Evolutionary conservation across 2,329 filamentous ascomycete genomes (phyloP).

Genomic region (Microdochium trichocladiopsis): DNA sequence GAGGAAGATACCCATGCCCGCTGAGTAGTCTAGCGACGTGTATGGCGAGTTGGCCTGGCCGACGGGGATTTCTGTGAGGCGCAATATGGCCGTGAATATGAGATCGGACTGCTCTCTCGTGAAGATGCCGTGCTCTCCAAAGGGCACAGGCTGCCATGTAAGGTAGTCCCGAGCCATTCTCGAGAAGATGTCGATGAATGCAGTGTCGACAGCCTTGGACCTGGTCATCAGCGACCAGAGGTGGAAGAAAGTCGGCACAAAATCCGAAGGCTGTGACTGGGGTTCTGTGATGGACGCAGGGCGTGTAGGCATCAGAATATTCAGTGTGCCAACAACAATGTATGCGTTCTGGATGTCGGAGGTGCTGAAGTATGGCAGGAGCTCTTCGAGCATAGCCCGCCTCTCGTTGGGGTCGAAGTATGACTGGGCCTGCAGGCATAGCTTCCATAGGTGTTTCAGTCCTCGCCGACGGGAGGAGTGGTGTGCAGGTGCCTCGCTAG

Average conservation of each 20-base stretch:
- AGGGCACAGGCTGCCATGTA: slow-evolving; percentile 65
- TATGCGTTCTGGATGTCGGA: slow-evolving; percentile 90
- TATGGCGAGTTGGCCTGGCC: slow-evolving; percentile 94
- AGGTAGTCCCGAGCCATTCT: slow-evolving; percentile 80
- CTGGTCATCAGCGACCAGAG: slow-evolving; percentile 90
- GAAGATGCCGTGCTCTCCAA: slow-evolving; percentile 84
- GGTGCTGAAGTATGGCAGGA: slow-evolving; percentile 83
- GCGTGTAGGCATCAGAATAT: slow-evolving; percentile 79
- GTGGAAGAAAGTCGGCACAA: slow-evolving; percentile 92
- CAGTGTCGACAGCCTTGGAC: slow-evolving; percentile 79
- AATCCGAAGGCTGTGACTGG: slow-evolving; percentile 79
- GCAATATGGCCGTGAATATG: slow-evolving; percentile 85
- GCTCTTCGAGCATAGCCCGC: slow-evolving; percentile 71
- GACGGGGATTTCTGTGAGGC: slow-evolving; percentile 90
- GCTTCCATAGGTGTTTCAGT: slow-evolving; percentile 67
- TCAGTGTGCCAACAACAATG: slow-evolving; percentile 83
- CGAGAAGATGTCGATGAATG: slow-evolving; percentile 85
- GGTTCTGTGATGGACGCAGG: slow-evolving; percentile 64
- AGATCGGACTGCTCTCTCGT: slow-evolving; percentile 85
- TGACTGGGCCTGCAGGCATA: slow-evolving; percentile 82
- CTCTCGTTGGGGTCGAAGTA: slow-evolving; percentile 90
- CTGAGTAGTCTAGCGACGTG: slow-evolving; percentile 72
- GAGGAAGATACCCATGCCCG: slow-evolving; percentile 77
- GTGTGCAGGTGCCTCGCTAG: slow-evolving; percentile 68
- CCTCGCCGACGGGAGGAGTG: slow-evolving; percentile 48